Evolutionary conservation across 2,329 filamentous ascomycete species (phyloP).

Genomic region (Exophiala aquamarina): DNA sequence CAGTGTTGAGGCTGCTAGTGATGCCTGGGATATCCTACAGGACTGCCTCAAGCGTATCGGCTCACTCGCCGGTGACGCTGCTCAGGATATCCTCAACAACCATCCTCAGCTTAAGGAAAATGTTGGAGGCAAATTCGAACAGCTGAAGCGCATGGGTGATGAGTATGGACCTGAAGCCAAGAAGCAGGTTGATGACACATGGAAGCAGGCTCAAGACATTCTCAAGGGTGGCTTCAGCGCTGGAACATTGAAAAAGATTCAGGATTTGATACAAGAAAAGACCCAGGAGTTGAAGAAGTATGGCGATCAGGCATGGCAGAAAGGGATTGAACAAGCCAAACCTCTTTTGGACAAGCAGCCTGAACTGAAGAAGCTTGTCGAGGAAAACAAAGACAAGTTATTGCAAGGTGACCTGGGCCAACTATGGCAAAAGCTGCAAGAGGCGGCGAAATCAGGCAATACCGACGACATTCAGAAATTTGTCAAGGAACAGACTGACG

Average conservation of each 20-base stretch:
- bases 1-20: conserved; percentile 61
- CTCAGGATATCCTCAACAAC: conserved; percentile 67
- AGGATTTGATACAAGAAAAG: conserved; percentile 69
- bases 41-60: conserved; percentile 62
- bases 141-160: conserved; percentile 68
- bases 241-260: conserved; percentile 52
- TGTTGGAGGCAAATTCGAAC: conserved; percentile 65
- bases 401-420: conserved; percentile 67
- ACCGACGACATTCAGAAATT: conserved; percentile 61
- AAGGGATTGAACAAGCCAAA: conserved; percentile 69
- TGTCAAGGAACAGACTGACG: conserved; percentile 58
- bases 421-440: conserved; percentile 62
- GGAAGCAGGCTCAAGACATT: conserved; percentile 65
- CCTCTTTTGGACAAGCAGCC: conserved; percentile 74
- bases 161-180: conserved; percentile 73
- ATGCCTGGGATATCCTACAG: conserved; percentile 62
- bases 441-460: conserved; percentile 62
- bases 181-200: conserved; percentile 72
- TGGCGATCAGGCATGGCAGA: conserved; percentile 70
- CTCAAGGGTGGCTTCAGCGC: conserved; percentile 61
- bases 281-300: conserved; percentile 64
- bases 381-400: conserved; percentile 67
- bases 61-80: conserved; percentile 62
- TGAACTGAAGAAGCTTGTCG: conserved; percentile 70
- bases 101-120: conserved; percentile 73